A percentile compares a stretch with the other conserved stretches of the same genome.
Conservation (phyloP, 73 alveolate species). For the Urostyla sp. region DNA sequence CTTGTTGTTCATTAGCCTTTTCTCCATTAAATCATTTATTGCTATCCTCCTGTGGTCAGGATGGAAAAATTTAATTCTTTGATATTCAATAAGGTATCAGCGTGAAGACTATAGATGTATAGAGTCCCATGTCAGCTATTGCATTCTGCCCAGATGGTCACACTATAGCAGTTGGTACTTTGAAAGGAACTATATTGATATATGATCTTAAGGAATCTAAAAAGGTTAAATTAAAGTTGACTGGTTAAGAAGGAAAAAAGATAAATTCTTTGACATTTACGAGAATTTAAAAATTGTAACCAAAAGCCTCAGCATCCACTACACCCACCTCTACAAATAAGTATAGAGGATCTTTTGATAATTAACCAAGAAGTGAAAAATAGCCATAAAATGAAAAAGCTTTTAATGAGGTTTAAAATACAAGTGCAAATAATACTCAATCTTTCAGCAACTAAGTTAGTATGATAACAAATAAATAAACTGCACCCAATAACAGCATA, state of each 20-base stretch:
- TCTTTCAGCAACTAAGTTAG: no score
- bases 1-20: conserved; percentile 69
- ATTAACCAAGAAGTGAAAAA: not conserved
- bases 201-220: conserved; percentile 60
- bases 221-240: conserved; percentile 15
- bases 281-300: conserved; percentile 3
- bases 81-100: conserved; percentile 66
- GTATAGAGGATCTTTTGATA: not conserved
- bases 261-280: conserved; percentile 50
- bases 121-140: conserved; percentile 65
- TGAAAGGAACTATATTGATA: conserved; percentile 63
- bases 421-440: no score
- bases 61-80: conserved; percentile 72
- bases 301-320: no score
- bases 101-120: conserved; percentile 68
- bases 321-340: conserved; percentile 13
- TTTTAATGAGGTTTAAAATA: not conserved
- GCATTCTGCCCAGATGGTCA: conserved; percentile 76
- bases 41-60: conserved; percentile 72
- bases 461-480: no score
- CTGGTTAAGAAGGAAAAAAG: conserved; percentile 54
- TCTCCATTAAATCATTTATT: conserved; percentile 80
- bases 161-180: conserved; percentile 79
- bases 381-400: not conserved
- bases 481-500: no score